phyloP scores from a whole-genome alignment of 306 rosid species.

The Corylus heterophylla region DNA sequence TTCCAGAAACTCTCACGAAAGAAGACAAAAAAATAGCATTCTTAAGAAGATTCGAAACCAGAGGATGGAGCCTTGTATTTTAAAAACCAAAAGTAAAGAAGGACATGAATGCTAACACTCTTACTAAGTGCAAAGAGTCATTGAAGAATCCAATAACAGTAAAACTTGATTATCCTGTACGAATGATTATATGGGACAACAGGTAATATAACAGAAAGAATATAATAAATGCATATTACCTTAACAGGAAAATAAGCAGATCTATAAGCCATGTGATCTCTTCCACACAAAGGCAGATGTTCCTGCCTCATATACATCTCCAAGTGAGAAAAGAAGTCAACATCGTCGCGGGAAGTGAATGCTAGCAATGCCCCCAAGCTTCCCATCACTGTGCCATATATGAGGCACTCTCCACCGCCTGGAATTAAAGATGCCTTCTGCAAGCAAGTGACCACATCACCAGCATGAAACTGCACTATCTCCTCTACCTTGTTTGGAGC shows the following conservation, averaged over 20 bases:
- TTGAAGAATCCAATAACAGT: not conserved
- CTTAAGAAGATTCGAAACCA: not conserved
- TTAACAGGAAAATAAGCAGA: slow-evolving; percentile 96
- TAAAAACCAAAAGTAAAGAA: not conserved
- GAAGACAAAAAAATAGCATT: not conserved
- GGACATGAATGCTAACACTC: not conserved
- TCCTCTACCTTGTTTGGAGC: slow-evolving; percentile 97
- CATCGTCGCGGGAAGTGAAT: slow-evolving; percentile 94
- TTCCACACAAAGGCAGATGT: slow-evolving; percentile 91
- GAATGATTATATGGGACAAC: not conserved
- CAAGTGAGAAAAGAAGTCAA: slow-evolving; percentile 95
- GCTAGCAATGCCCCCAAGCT: slow-evolving; percentile 94
- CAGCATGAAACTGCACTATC: slow-evolving; percentile 89
- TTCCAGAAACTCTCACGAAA: not conserved
- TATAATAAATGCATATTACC: slow-evolving; percentile 42
- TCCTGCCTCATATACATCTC: slow-evolving; percentile 99
- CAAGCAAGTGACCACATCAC: slow-evolving; percentile 74
- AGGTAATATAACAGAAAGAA: slow-evolving; percentile 13
- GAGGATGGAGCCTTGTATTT: not conserved
- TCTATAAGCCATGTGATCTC: slow-evolving; percentile 98
- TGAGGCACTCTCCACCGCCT: slow-evolving; percentile 90
- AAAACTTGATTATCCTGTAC: not conserved
- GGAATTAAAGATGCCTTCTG: slow-evolving; percentile 98
- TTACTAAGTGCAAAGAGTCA: not conserved
- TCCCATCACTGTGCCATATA: slow-evolving; percentile 95